phyloP scores from a whole-genome alignment of 257 asterid species.

The Fraxinus pennsylvanica region DNA sequence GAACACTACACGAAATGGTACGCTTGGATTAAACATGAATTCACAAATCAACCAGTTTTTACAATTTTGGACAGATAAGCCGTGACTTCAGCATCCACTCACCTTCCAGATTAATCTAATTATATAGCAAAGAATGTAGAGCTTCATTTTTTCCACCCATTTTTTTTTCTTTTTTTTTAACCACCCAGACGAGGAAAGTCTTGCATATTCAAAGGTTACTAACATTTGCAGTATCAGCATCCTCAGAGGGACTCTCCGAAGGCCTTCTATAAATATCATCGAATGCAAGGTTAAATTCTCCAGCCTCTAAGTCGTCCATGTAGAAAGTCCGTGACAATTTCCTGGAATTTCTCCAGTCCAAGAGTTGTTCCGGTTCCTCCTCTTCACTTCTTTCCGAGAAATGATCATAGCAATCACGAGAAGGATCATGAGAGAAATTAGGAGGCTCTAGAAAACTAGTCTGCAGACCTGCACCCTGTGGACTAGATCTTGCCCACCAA shows the following conservation, averaged over 20 bases:
- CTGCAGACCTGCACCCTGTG: constrained; percentile 38
- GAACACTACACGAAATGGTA: too few relatives aligned
- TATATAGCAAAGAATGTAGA: constrained; percentile 61
- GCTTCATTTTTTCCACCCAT: constrained; percentile 15
- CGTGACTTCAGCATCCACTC: constrained; percentile 24
- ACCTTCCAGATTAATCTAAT: constrained; percentile 34
- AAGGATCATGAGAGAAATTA: constrained; percentile 35
- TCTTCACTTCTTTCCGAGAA: constrained; percentile 51
- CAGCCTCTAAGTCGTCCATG: constrained; percentile 65
- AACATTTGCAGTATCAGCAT: constrained; percentile 41
- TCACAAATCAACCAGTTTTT: constrained; percentile 9
- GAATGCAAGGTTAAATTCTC: constrained; percentile 72
- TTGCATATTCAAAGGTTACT: constrained; percentile 26
- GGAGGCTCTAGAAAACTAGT: constrained; percentile 91
- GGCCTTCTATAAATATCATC: constrained; percentile 62
- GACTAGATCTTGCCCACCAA: constrained; percentile 72
- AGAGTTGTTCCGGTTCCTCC: constrained; percentile 34
- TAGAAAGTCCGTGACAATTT: constrained; percentile 58
- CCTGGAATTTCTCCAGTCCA: constrained; percentile 49
- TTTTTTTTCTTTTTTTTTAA: background rate
- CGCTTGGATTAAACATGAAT: too few relatives aligned
- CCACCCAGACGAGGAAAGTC: constrained; percentile 10
- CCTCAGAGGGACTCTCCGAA: constrained; percentile 29
- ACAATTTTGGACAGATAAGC: constrained; percentile 28
- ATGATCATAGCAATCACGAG: constrained; percentile 35